Evolutionary conservation across 2,329 filamentous ascomycete species (phyloP).

Genomic region (Epichloe uncinata): DNA sequence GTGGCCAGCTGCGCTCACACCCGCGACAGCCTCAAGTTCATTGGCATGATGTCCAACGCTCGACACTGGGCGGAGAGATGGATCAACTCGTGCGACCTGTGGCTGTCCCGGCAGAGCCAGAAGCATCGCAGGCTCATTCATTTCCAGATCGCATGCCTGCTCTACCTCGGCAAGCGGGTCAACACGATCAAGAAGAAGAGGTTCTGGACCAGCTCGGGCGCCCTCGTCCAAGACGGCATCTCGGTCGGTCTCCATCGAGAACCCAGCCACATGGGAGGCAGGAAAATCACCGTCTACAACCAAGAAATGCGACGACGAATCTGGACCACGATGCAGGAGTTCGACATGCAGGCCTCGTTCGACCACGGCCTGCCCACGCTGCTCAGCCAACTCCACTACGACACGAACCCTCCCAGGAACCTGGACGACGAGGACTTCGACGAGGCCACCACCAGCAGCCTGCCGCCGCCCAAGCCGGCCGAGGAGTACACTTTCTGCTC

Average conservation of each 20-base stretch:
- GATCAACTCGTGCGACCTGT: slow-evolving; percentile 42
- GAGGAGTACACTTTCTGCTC: slow-evolving; percentile 45
- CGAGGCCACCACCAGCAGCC: slow-evolving; percentile 33
- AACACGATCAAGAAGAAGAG: slow-evolving; percentile 53
- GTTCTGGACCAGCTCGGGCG: slow-evolving; percentile 45
- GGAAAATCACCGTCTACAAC: slow-evolving; percentile 44
- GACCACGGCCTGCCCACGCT: slow-evolving; percentile 47
- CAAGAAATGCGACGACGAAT: slow-evolving; percentile 49
- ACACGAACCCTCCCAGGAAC: slow-evolving; percentile 42
- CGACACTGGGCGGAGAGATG: slow-evolving; percentile 41
- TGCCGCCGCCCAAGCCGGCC: slow-evolving; percentile 37
- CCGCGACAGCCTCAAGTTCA: slow-evolving; percentile 38
- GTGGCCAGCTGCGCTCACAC: slow-evolving; percentile 45
- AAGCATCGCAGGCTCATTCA: slow-evolving; percentile 48
- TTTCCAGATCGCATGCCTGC: slow-evolving; percentile 45
- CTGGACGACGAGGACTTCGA: slow-evolving; percentile 45
- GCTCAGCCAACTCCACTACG: slow-evolving; percentile 41
- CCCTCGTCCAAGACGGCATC: slow-evolving; percentile 43
- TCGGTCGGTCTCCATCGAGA: slow-evolving; percentile 47
- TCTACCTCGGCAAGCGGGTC: slow-evolving; percentile 48
- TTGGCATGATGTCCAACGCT: slow-evolving; percentile 44
- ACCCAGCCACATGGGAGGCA: slow-evolving; percentile 38
- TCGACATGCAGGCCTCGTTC: slow-evolving; percentile 48
- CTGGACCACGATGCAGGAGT: slow-evolving; percentile 49
- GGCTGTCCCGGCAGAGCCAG: slow-evolving; percentile 42